phyloP scores from a whole-genome alignment of 1,284 basidiomycete genomes.

The Leccinum idahoense region DNA sequence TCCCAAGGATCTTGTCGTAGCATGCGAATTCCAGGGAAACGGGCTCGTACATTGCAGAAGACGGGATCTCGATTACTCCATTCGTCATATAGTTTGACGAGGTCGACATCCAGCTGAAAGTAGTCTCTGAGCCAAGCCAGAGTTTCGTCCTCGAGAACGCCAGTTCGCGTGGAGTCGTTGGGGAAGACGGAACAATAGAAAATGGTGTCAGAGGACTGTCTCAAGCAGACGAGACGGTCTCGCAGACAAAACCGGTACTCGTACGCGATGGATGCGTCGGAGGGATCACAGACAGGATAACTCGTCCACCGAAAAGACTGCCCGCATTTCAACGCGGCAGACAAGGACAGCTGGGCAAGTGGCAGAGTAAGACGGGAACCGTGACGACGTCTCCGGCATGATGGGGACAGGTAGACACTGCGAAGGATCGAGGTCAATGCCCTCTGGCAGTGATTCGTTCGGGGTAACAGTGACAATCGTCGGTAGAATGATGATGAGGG shows the following conservation, averaged over 20 bases:
- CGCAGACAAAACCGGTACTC: constrained; percentile 74
- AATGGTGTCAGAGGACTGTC: constrained; percentile 64
- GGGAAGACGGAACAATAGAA: constrained; percentile 73
- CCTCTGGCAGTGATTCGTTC: constrained; percentile 38
- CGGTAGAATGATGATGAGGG: constrained; percentile 47
- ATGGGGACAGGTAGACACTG: constrained; percentile 53
- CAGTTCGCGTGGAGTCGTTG: constrained; percentile 31
- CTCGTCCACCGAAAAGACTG: constrained; percentile 78
- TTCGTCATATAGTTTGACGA: constrained; percentile 69
- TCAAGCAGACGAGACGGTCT: constrained; percentile 79
- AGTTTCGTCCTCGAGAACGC: constrained; percentile 55
- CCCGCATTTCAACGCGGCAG: constrained; percentile 72
- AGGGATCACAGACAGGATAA: constrained; percentile 26
- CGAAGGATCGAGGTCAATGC: constrained; percentile 49
- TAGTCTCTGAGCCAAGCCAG: constrained; percentile 79
- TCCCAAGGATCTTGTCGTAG: constrained; percentile 96
- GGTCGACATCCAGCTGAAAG: constrained; percentile 81
- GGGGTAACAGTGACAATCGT: constrained; percentile 21
- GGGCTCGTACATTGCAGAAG: constrained; percentile 60
- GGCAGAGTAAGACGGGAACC: constrained; percentile 65
- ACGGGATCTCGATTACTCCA: constrained; percentile 78
- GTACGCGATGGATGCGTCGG: constrained; percentile 30
- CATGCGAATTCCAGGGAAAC: constrained; percentile 69
- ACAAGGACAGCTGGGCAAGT: constrained; percentile 61
- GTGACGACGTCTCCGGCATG: constrained; percentile 52